These are phyloP conservation scores for Lactifluus subvellereus DNA, from an alignment of 768 basidiomycete species.

Conservation along the genomic window DNA sequence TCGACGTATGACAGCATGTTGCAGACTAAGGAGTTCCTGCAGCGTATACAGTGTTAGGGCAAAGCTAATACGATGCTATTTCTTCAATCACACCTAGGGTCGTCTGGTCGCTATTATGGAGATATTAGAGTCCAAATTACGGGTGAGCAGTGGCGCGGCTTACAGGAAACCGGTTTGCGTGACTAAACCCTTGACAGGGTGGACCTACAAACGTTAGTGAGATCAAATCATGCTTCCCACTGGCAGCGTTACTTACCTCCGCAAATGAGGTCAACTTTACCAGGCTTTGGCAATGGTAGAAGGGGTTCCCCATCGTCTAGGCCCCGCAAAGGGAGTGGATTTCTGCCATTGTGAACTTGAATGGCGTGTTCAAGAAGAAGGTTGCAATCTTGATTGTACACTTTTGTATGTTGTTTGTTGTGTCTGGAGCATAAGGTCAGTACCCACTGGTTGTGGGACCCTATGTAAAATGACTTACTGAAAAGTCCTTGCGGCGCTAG, in stretches of 20 bases:
- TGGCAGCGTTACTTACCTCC: conserved; percentile 45
- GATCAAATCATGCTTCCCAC: background rate
- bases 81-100: conserved; percentile 42
- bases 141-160: conserved; percentile 13
- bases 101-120: conserved; percentile 45
- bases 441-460: background rate
- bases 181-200: conserved; percentile 70
- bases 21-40: conserved; percentile 55
- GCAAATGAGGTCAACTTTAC: conserved; percentile 65
- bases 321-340: conserved; percentile 34
- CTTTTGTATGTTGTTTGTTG: conserved; percentile 55
- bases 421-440: conserved; percentile 33
- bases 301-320: conserved; percentile 38
- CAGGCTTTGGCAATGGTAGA: conserved; percentile 48
- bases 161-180: conserved; percentile 57
- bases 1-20: conserved; percentile 71
- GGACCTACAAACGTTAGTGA: conserved; percentile 42
- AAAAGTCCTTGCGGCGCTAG: conserved; percentile 59
- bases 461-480: conserved; percentile 36
- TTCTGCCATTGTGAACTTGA: conserved; percentile 38
- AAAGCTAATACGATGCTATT: background rate
- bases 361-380: conserved; percentile 54
- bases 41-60: background rate
- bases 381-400: conserved; percentile 64
- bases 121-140: background rate